Evolutionary conservation across 208 protist species (phyloP), one percentile per base, ranked within the genome.

Genomic region (Leishmania gerbilli): DNA sequence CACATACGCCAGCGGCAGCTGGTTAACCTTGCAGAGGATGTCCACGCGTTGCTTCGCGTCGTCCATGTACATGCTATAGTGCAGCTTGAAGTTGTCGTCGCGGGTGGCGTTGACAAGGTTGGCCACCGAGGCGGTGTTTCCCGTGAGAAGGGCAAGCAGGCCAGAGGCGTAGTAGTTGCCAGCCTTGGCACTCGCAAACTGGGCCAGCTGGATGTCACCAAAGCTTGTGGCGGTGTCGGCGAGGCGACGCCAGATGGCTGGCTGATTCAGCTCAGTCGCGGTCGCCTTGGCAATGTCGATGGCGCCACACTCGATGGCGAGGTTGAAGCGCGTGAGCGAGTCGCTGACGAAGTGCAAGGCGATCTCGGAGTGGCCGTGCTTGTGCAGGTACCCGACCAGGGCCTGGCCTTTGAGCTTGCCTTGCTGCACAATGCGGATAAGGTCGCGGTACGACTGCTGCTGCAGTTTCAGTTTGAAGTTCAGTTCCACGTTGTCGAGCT

Each of bases 281-380:
- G 90, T 93, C 58, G 95, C 69, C 84, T 92, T 92, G 65, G 97
- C 98, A 71, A 96, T 92, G 40, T 99, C 96, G 47, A 99, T 91
- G 75, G 99, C 98, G 34, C 99, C 99, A 87, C 99, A 99, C 86
- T 99, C 98, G 37, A 99, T 79, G 9, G 99, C 99, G 2, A 99
- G 93, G 82, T 99, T 95, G 92, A 99, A 99, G 71, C 98, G 93
- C 4, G 93, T 98, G 69, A 97, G 84, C 55, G 99, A 92, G 86
- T 99, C 99, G 71, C 95, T 98, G 34, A 99, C 99, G 87, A 99
- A 99, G 81, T 99, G 95, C 42, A 99, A 90, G 2, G 99, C 99
- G 64, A 99, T 93, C 81, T 99, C 97, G 3, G 98, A 96, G 87
- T 99, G 98, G 37, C 98, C 98, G 85, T 99, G 99, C 84, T 99